These are phyloP conservation scores for Phytophthora capsici DNA, from an alignment of 352 stramenopile genomes.

Conservation along the genomic window DNA sequence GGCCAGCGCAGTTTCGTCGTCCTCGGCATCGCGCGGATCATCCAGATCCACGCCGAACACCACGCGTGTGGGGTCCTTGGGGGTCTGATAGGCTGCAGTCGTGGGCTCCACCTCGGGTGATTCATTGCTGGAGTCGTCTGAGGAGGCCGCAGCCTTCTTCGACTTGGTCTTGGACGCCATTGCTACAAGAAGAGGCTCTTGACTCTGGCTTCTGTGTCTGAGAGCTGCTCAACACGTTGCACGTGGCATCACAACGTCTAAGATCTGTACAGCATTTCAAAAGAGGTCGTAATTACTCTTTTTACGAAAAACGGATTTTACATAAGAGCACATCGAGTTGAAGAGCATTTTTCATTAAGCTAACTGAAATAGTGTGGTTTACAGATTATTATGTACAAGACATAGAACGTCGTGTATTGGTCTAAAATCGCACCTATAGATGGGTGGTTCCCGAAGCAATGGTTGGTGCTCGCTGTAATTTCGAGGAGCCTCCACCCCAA, in stretches of 20 bases:
- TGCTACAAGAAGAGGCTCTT: slow-evolving; percentile 5
- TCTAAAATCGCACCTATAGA: slow-evolving; percentile 39
- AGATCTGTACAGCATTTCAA: slow-evolving; percentile 34
- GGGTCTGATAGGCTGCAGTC: slow-evolving; percentile 13
- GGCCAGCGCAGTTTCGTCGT: slow-evolving; percentile 76
- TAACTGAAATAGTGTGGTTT: background rate
- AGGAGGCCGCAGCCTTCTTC: slow-evolving; percentile 49
- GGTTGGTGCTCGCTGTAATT: slow-evolving; percentile 64
- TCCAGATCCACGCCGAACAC: slow-evolving; percentile 78
- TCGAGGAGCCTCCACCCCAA: slow-evolving; percentile 25
- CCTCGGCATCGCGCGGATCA: slow-evolving; percentile 62
- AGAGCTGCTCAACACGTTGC: slow-evolving; percentile 31
- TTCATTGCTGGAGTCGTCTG: slow-evolving; percentile 30
- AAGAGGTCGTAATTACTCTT: slow-evolving; percentile 39
- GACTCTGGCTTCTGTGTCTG: slow-evolving; percentile 20
- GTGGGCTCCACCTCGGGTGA: slow-evolving; percentile 20
- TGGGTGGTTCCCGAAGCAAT: slow-evolving; percentile 53
- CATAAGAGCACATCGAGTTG: slow-evolving; percentile 3
- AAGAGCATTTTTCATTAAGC: background rate
- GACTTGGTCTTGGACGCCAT: slow-evolving; percentile 71
- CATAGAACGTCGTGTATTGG: slow-evolving; percentile 20
- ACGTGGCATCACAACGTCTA: slow-evolving; percentile 39
- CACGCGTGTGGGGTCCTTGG: slow-evolving; percentile 15
- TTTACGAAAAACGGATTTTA: slow-evolving; percentile 8
- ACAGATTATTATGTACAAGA: background rate